These are phyloP conservation scores for Anisodus tanguticus DNA, from an alignment of 257 asterid genomes.

Conservation along the genomic window DNA sequence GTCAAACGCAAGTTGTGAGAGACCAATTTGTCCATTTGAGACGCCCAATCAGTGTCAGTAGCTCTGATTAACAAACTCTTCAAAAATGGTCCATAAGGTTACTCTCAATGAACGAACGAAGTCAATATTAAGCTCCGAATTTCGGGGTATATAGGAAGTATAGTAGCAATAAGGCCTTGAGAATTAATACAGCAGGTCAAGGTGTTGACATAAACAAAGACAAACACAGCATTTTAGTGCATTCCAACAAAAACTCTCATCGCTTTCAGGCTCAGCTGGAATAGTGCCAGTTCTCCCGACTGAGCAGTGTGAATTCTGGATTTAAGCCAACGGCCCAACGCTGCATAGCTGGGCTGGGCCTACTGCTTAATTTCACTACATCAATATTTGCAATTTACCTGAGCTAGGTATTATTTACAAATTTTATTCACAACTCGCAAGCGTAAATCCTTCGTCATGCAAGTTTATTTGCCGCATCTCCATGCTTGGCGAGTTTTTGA, in stretches of 20 bases:
- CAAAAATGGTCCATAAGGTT: conserved; percentile 22
- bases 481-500: background rate
- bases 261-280: conserved; percentile 44
- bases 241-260: conserved; percentile 26
- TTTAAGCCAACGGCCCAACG: conserved; percentile 14
- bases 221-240: conserved; percentile 26
- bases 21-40: background rate
- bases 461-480: conserved; percentile 24
- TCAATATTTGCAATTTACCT: background rate
- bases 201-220: conserved; percentile 23
- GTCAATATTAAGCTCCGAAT: background rate
- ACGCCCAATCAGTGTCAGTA: background rate
- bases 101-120: background rate
- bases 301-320: conserved; percentile 2
- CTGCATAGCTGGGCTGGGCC: conserved; percentile 21
- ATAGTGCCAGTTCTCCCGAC: conserved; percentile 18
- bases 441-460: conserved; percentile 4
- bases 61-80: background rate
- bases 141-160: background rate
- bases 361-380: background rate
- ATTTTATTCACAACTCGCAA: background rate
- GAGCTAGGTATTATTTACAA: conserved; percentile 2
- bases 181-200: conserved; percentile 2
- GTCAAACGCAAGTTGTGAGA: background rate
- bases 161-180: background rate